Base-by-base conservation (phyloP, 495 filamentous ascomycete species). In the Lasiosphaeriaceae sp. region DNA sequence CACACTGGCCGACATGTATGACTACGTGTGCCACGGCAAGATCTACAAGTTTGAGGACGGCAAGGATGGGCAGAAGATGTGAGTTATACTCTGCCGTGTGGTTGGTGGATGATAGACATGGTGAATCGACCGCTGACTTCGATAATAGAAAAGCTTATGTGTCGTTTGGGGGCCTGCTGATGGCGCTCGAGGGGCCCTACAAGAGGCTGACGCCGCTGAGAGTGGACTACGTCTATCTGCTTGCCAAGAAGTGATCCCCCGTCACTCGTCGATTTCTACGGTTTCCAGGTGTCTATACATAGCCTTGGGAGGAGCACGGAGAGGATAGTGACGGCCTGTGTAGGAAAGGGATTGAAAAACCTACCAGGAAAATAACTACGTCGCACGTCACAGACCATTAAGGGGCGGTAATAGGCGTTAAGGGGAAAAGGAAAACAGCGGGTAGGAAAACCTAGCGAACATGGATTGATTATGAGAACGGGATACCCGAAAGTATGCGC, bases 11-110 rank as follows among this genome's bases (percentile, higher is more conserved):
- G 92, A 97, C 70, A 85, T 89, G 71, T 99, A 85, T 58, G 95
- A 99, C 64, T 99, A 99, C 71, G 94, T 97, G 46, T 96, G 92
- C 72, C 85, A 96, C 72, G 94, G 94, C 57, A 97, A 97, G 84
- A 87, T 96, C 34, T 99, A 99, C 77, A 86, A 91, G 63, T 97
- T 97, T 70, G 91, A 95, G 74, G 94, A 97, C 70, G 89, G 82
- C 44, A 77, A 81, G 11, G 85, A 88, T 61, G 84, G 84, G 29
- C 84, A 88, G 67, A 90, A 81, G 54, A 94, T 97, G 94, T 96
- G 75, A 76, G 91, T 79, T 16, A 57, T 21, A 58, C 29, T 22
- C n/a, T 20, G 17, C 5, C 20, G 20, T 2, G 5, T 31, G 24
- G 5, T 23, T 11, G 11, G 3, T 23, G 41, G 31, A 8, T 37